A percentile compares a stretch with the other conserved stretches of the same genome.
Conservation (phyloP, 2,329 filamentous ascomycete species). For the Ceratocystis colombiana region DNA sequence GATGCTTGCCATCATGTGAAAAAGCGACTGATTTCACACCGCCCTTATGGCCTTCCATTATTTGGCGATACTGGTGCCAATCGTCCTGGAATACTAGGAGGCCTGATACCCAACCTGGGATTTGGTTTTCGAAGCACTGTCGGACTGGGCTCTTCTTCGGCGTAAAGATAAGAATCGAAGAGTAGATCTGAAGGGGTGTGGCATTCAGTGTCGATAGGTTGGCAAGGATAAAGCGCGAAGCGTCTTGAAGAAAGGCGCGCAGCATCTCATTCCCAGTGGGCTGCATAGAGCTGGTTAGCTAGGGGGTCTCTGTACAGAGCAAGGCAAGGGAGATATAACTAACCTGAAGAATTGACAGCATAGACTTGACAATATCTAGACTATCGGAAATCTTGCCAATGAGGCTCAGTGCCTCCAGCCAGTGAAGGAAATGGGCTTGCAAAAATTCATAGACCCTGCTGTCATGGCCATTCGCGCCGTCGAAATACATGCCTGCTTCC, state of each 20-base stretch:
- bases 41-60: slow-evolving; percentile 4
- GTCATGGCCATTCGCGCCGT: slow-evolving; percentile 29
- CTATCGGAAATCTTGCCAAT: not conserved
- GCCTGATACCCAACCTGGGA: not conserved
- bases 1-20: not conserved
- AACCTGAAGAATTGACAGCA: not conserved
- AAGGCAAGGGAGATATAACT: not conserved
- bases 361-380: not conserved
- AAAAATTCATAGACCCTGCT: slow-evolving; percentile 29
- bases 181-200: slow-evolving; percentile 6
- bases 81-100: not conserved
- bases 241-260: not conserved
- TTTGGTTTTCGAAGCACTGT: not conserved
- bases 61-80: not conserved
- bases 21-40: slow-evolving; percentile 20
- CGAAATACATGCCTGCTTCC: slow-evolving; percentile 16
- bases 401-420: not conserved
- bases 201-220: not conserved
- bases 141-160: not conserved
- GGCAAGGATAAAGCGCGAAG: not conserved
- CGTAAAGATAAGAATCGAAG: slow-evolving; percentile 2
- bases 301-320: not conserved
- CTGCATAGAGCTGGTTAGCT: not conserved
- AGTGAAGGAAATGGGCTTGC: not conserved
- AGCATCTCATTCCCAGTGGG: not conserved